Evolutionary conservation across 1,284 basidiomycete species (phyloP).

Genomic region (Ganoderma meredithae): DNA sequence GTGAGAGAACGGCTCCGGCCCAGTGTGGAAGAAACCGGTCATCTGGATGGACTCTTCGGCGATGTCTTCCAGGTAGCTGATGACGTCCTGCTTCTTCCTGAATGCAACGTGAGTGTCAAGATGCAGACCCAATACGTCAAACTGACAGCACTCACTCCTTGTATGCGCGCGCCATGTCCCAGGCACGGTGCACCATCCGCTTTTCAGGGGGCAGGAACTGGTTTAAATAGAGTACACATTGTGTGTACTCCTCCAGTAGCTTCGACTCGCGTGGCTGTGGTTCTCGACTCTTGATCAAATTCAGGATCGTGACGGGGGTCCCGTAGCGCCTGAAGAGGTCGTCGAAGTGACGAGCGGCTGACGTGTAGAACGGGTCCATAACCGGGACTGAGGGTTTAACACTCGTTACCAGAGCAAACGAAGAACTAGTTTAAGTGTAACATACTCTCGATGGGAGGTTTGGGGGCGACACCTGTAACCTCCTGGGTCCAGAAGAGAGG

Average conservation of each 20-base stretch:
- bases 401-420: slow-evolving; percentile 1
- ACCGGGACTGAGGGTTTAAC: slow-evolving; percentile 73
- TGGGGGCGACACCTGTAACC: slow-evolving; percentile 87
- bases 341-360: slow-evolving; percentile 94
- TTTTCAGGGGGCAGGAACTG: slow-evolving; percentile 91
- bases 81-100: slow-evolving; percentile 95
- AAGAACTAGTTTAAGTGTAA: slow-evolving; percentile 18
- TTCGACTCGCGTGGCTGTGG: slow-evolving; percentile 93
- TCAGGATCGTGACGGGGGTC: slow-evolving; percentile 91
- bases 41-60: slow-evolving; percentile 93
- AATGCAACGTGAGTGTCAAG: not conserved
- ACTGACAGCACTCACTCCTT: slow-evolving; percentile 66
- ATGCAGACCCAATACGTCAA: not conserved
- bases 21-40: slow-evolving; percentile 95
- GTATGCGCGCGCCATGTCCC: slow-evolving; percentile 96
- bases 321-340: slow-evolving; percentile 93
- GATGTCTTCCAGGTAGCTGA: slow-evolving; percentile 94
- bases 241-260: slow-evolving; percentile 89
- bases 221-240: slow-evolving; percentile 94
- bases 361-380: slow-evolving; percentile 95
- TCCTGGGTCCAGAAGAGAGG: slow-evolving; percentile 98
- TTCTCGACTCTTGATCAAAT: slow-evolving; percentile 90
- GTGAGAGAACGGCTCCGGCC: slow-evolving; percentile 79
- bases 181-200: slow-evolving; percentile 92
- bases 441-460: slow-evolving; percentile 95